Evolutionary conservation across 2,329 filamentous ascomycete species (phyloP), one percentile per base, ranked within the genome.

Genomic region (Pseudonectria foliicola): DNA sequence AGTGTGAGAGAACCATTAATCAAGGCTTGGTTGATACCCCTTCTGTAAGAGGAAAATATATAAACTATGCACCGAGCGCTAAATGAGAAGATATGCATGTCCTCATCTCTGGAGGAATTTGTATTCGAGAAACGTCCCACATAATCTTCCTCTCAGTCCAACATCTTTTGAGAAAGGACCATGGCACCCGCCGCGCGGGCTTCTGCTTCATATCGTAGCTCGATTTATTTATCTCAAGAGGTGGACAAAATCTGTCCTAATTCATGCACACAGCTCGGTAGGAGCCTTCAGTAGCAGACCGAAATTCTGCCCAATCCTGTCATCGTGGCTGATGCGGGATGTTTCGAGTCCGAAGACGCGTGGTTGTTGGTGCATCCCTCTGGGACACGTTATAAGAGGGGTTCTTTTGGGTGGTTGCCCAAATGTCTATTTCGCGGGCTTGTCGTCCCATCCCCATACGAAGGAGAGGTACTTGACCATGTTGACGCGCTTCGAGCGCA

Each of bases 371-470:
- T 21, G 18, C 5, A 21, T 21, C 18, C 18, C 5, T 8, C 18
- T 8, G 8, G 7, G 7, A 11, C 16, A 35, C 25, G 38, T 27
- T 13, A 16, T 13, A 33, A 6, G 14, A n/a, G n/a, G n/a, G n/a
- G n/a, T 11, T n/a, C 12, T 31, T n/a, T 5, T 12, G 10, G 15
- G 18, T 15, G 13, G 29, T 21, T 13, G 16, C 10, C n/a, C 11
- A 4, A 13, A 12, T 25, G 25, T 13, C 25, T 24, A 13, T 35
- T 27, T 34, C 27, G 34, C 35, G 15, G 36, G 25, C 25, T 53
- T 45, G n/a, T 87, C 80, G 45, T 92, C 81, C 92, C 92, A 98
- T 39, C 89, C 92, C 92, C 92, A 98, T 28, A 98, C 92, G 52
- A 92, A 88, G 42, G 82, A 80, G 39, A 98, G 74, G 63, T 95